Percentiles rank a stretch among this genome's conserved stretches.
These are phyloP conservation scores for Podospora australis DNA, from an alignment of 495 filamentous ascomycete genomes.

Conservation along the genomic window DNA sequence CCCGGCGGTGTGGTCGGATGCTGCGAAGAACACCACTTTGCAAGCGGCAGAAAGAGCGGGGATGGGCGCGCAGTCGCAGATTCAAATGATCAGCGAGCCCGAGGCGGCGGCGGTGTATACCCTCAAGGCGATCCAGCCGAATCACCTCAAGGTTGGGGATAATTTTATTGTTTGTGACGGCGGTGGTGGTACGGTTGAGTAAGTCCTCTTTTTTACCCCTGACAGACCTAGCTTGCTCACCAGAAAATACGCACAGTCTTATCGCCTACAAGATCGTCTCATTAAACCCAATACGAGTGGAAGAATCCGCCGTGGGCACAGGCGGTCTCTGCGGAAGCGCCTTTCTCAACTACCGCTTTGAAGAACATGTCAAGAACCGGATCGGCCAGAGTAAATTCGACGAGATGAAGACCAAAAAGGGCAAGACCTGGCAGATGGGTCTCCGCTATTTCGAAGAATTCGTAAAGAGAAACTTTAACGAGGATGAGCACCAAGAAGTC, in stretches of 20 bases:
- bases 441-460: slow-evolving; percentile 61
- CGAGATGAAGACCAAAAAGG: slow-evolving; percentile 53
- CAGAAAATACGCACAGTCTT: slow-evolving; percentile 36
- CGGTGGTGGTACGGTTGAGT: slow-evolving; percentile 69
- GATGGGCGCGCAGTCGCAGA: slow-evolving; percentile 52
- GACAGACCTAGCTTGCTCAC: slow-evolving; percentile 18
- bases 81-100: slow-evolving; percentile 67
- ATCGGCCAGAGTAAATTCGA: slow-evolving; percentile 53
- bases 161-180: slow-evolving; percentile 73
- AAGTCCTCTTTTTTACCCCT: slow-evolving; percentile 17
- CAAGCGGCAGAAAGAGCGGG: slow-evolving; percentile 61
- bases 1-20: slow-evolving; percentile 75
- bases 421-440: slow-evolving; percentile 67
- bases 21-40: slow-evolving; percentile 61
- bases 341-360: slow-evolving; percentile 64
- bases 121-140: slow-evolving; percentile 60
- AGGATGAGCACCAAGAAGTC: slow-evolving; percentile 62
- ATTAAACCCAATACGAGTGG: slow-evolving; percentile 50
- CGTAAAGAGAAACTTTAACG: slow-evolving; percentile 68
- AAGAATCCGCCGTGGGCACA: slow-evolving; percentile 60
- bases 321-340: slow-evolving; percentile 63
- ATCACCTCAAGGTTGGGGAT: slow-evolving; percentile 54
- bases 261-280: slow-evolving; percentile 64
- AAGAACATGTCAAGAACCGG: slow-evolving; percentile 55
- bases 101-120: slow-evolving; percentile 73